Evolutionary conservation across 768 basidiomycete genomes (phyloP).

Genomic region (Boletales sp.): DNA sequence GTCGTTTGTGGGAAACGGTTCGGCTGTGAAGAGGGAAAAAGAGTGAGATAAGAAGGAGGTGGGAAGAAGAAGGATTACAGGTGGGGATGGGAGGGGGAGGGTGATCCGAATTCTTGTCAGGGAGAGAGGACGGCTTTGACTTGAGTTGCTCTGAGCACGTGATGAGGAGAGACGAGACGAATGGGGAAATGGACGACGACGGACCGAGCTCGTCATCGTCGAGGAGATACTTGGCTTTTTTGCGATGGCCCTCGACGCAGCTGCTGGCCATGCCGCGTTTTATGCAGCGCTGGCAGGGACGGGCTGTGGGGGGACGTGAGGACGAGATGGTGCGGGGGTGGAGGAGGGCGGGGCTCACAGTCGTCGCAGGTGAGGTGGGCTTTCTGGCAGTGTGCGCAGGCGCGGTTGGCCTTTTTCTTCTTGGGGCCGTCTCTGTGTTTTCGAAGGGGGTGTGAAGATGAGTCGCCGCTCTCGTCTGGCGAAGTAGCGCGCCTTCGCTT

Average conservation of each 20-base stretch:
- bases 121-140: conserved; percentile 22
- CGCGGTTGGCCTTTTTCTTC: conserved; percentile 94
- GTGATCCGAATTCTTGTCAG: conserved; percentile 30
- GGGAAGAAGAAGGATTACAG: conserved; percentile 23
- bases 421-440: conserved; percentile 74
- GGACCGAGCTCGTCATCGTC: conserved; percentile 91
- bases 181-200: conserved; percentile 15
- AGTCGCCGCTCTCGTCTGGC: conserved; percentile 54
- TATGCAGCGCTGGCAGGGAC: conserved; percentile 93
- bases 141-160: conserved; percentile 39
- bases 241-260: conserved; percentile 93
- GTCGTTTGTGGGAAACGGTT: conserved; percentile 51
- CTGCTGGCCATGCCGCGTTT: conserved; percentile 88
- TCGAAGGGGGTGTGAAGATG: conserved; percentile 39
- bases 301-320: conserved; percentile 50
- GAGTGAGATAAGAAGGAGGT: conserved; percentile 8
- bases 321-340: background rate
- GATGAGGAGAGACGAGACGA: conserved; percentile 13
- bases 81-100: conserved; percentile 25
- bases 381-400: conserved; percentile 95
- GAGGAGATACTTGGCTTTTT: conserved; percentile 96
- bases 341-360: conserved; percentile 51
- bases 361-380: conserved; percentile 99
- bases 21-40: conserved; percentile 33
- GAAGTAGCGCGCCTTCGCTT: conserved; percentile 66